Evolutionary conservation across 805 yeast species (phyloP), one percentile per base, ranked within the genome.

Genomic region (Nakazawaea ambrosiae): DNA sequence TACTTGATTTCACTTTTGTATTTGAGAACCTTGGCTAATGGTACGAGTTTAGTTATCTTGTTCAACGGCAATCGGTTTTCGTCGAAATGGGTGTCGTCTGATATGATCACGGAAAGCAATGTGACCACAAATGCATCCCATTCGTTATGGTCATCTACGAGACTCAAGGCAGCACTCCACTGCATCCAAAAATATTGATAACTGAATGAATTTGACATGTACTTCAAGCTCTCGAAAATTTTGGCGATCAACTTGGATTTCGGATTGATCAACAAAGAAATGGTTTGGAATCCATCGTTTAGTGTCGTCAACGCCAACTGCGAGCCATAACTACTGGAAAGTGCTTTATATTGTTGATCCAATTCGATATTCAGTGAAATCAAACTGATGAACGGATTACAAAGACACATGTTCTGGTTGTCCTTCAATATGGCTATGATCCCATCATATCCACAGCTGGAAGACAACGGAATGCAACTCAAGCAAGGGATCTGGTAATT

Each of bases 121-220:
- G 81, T 67, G 3, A 70, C 60, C 0, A 73, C 63, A 45, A 74
- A 74, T 0, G 82, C 70, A 12, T 64, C 65, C 87, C 88, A 80
- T 23, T 81, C 86, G 45, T 66, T 62, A 27, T 51, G 55, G 17
- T 52, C 44, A 3, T 59, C 61, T 16, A 62, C 66, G 9, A 73
- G 41, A 35, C 69, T 58, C 16, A 66, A 51, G 1, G 82, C 74
- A 1, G 77, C 54, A 32, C 81, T 63, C 87, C 88, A 82, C 3
- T 70, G 61, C 34, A 77, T 55, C 75, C 81, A 68, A n/a, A 81
- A 58, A 25, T 66, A 68, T 47, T 76, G 79, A 46, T 66, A 68
- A 3, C 75, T 65, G 39, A 69, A 69, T 2, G 81, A 61, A n/a
- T 81, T 82, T 4, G 78, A 66, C 15, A 81, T 50, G 43, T 70